Evolutionary conservation across 208 protist genomes (phyloP), one percentile per base, ranked within the genome.

Genomic region (Acanthamoeba sp.): DNA sequence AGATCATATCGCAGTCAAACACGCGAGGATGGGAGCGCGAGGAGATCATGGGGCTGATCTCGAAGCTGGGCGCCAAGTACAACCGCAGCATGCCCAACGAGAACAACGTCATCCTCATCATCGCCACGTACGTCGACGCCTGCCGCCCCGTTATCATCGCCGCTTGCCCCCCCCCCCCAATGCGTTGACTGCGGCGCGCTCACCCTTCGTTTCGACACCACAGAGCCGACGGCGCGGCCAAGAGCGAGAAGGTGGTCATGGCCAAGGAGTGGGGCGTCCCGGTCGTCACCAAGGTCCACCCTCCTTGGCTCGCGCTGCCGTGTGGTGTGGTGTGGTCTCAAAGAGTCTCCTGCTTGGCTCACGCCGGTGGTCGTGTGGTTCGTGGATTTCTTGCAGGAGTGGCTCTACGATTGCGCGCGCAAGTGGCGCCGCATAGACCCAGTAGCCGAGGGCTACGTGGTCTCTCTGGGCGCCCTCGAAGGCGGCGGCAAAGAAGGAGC

Each of bases 371-470:
- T 59, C 14, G 10, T 10, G 52, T 59, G 52, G 52, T 59, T 10
- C 52, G 52, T 59, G 52, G 20, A n/a, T n/a, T n/a, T n/a, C n/a
- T n/a, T n/a, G 55, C 9, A 84, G 78, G 78, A 87, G n/a, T 87
- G 78, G 78, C 78, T 87, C 45, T 87, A 87, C 48, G 78, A 87
- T n/a, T 87, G 78, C 78, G 78, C 78, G 22, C 78, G 78, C 12
- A 55, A 87, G 24, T 87, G 78, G 78, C 38, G 42, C 20, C 78
- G 78, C 34, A 16, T 87, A 42, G 34, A 59, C 78, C 40, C 48
- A 27, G 38, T 14, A 10, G 78, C 62, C 29, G 27, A 71, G 29
- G 22, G 14, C 29, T 38, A 38, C 62, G 62, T 71, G 5, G 27
- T 71, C 32, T 71, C 29, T 12, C 29, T 38, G 12, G 18, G 10